Evolutionary conservation across 2,329 filamentous ascomycete species (phyloP).

Genomic region (Podosphaera aphanis): DNA sequence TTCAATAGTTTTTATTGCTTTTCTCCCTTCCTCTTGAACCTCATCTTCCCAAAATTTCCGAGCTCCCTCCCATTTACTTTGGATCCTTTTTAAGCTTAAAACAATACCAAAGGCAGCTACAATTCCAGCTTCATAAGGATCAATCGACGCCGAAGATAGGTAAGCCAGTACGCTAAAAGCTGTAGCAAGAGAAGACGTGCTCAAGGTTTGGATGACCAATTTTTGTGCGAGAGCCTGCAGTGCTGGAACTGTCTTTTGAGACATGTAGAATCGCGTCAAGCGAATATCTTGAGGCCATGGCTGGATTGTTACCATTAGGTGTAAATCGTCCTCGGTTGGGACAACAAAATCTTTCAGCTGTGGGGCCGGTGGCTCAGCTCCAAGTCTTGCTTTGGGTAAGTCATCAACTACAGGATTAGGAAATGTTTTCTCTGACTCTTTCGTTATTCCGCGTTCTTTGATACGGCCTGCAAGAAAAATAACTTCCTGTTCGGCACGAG

Average conservation of each 20-base stretch:
- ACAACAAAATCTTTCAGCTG: conserved; percentile 7
- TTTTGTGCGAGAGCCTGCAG: conserved; percentile 51
- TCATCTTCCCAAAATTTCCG: conserved; percentile 39
- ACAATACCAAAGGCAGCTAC: conserved; percentile 36
- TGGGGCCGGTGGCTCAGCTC: conserved; percentile 6
- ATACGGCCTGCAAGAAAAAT: conserved; percentile 65
- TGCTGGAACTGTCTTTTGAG: conserved; percentile 41
- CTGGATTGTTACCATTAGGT: conserved; percentile 5
- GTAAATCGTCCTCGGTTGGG: conserved; percentile 5
- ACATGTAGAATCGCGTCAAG: conserved; percentile 41
- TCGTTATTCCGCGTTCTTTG: conserved; percentile 32
- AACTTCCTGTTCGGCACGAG: conserved; percentile 54
- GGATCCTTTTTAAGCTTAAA: conserved; percentile 34
- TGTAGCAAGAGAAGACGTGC: conserved; percentile 40
- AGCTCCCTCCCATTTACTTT: conserved; percentile 37
- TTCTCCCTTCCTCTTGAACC: conserved; percentile 42
- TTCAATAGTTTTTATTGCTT: conserved; percentile 34
- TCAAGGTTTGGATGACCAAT: conserved; percentile 47
- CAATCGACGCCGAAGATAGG: conserved; percentile 27
- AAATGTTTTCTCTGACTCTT: conserved; percentile 1
- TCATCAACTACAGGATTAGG: conserved; percentile 3
- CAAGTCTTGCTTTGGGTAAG: conserved; percentile 2
- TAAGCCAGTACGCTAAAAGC: conserved; percentile 33
- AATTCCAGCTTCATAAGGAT: conserved; percentile 36
- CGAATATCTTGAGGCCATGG: conserved; percentile 55